Percentiles rank a stretch among this genome's conserved stretches.
Evolutionary conservation across 2,329 filamentous ascomycete genomes (phyloP).

Genomic region (Apiospora sp.): DNA sequence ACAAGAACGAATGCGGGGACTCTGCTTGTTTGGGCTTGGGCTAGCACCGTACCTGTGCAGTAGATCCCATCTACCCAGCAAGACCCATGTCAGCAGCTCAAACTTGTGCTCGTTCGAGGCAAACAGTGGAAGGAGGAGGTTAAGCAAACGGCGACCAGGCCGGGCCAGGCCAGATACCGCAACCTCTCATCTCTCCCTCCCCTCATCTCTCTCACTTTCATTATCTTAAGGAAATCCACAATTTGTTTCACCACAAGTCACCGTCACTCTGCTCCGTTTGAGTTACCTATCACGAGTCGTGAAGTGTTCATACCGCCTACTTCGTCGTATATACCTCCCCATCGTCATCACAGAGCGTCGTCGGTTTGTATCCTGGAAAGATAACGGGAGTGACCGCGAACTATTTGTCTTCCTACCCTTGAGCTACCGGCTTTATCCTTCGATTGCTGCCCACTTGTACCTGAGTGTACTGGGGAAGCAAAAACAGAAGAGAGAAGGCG

Average conservation of each 20-base stretch:
- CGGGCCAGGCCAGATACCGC: background rate
- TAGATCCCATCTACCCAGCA: slow-evolving; percentile 21
- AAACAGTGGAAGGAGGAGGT: background rate
- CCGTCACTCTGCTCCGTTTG: slow-evolving; percentile 7
- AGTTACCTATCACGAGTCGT: slow-evolving; percentile 12
- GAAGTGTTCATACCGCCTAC: background rate
- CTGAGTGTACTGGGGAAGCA: background rate
- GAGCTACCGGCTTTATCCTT: background rate
- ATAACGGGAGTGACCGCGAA: background rate
- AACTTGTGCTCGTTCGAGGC: background rate
- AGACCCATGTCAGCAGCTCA: slow-evolving; percentile 13
- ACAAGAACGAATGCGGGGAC: slow-evolving; percentile 15
- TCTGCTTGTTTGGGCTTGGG: slow-evolving; percentile 18
- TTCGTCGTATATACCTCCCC: background rate
- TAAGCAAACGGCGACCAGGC: slow-evolving; percentile 19
- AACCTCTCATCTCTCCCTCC: slow-evolving; percentile 14
- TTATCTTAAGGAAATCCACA: slow-evolving; percentile 20
- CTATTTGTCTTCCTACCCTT: background rate
- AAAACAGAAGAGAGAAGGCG: background rate
- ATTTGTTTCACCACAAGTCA: slow-evolving; percentile 19
- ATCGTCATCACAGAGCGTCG: background rate
- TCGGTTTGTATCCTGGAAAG: background rate
- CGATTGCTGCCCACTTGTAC: background rate
- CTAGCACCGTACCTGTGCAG: slow-evolving; percentile 20
- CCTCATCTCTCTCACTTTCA: background rate